Evolutionary conservation across 2,329 filamentous ascomycete genomes (phyloP).

Genomic region (Cladosporium sp.): DNA sequence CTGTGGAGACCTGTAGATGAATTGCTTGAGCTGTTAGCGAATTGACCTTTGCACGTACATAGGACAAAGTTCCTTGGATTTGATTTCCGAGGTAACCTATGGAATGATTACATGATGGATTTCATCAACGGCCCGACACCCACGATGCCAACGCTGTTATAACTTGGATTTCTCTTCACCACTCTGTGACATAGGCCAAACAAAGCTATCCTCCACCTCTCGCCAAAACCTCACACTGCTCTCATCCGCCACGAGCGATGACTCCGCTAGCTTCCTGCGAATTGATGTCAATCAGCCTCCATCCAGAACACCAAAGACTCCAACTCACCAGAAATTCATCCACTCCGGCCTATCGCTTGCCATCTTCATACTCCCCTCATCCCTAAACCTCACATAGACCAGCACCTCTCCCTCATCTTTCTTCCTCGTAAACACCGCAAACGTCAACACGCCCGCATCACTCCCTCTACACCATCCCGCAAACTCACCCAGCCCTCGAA

Average conservation of each 20-base stretch:
- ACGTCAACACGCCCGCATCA: constrained; percentile 24
- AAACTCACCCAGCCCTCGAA: constrained; percentile 14
- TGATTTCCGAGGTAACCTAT: too few species aligned
- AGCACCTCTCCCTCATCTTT: constrained; percentile 24
- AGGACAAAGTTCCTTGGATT: background rate
- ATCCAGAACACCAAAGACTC: background rate
- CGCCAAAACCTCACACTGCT: constrained; percentile 23
- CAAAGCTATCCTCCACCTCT: constrained; percentile 29
- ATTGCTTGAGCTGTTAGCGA: background rate
- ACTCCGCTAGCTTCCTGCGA: background rate
- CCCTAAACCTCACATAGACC: constrained; percentile 23
- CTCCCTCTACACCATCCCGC: constrained; percentile 17
- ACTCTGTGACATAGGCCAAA: constrained; percentile 10
- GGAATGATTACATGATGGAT: too few species aligned
- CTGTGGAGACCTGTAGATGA: background rate
- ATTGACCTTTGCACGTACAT: background rate
- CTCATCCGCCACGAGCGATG: background rate
- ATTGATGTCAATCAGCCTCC: background rate
- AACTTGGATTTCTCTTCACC: too few species aligned
- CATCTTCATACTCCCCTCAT: constrained; percentile 16
- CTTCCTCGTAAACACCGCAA: constrained; percentile 23
- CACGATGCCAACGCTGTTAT: too few species aligned
- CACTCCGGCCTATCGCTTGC: constrained; percentile 23
- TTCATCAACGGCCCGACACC: too few species aligned
- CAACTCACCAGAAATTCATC: constrained; percentile 20